phyloP scores from a whole-genome alignment of 1,284 basidiomycete genomes.

The Ustilago trichophora region DNA sequence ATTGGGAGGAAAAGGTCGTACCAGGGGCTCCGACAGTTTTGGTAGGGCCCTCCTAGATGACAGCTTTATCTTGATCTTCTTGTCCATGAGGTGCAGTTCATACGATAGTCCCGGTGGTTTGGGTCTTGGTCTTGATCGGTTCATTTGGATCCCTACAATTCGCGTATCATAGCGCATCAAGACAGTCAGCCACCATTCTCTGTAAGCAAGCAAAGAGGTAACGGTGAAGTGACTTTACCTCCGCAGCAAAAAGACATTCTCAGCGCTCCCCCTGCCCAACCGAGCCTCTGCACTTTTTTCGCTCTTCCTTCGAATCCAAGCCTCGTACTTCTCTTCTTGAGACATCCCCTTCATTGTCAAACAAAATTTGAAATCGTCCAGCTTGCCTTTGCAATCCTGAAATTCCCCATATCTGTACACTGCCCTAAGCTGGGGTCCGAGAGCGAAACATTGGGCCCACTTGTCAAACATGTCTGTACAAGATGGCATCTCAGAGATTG shows the following conservation, averaged over 20 bases:
- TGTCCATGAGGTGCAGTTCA: neutral
- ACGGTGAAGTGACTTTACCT: too few species aligned
- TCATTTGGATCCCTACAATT: constrained; percentile 16
- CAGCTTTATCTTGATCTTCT: neutral
- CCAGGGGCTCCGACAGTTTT: too few species aligned
- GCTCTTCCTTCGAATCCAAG: constrained; percentile 84
- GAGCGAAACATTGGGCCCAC: constrained; percentile 68
- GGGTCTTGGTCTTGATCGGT: constrained; percentile 1
- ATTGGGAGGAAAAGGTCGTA: too few species aligned
- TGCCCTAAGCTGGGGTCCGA: constrained; percentile 82
- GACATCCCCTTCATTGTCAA: constrained; percentile 81
- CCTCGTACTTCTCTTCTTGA: constrained; percentile 78
- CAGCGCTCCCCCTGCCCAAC: constrained; percentile 78
- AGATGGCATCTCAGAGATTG: constrained; percentile 50
- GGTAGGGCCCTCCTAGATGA: too few species aligned
- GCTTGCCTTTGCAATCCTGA: constrained; percentile 79
- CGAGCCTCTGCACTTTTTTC: constrained; percentile 85
- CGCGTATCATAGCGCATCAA: neutral
- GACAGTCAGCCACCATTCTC: constrained; percentile 69
- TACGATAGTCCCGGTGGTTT: constrained; percentile 6
- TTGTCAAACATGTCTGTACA: constrained; percentile 62
- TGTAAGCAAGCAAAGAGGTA: too few species aligned
- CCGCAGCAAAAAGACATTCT: constrained; percentile 91
- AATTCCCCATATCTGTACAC: constrained; percentile 86
- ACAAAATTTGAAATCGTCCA: constrained; percentile 96